Base-by-base conservation (phyloP, 345 rosid species). In the Durio zibethinus region DNA sequence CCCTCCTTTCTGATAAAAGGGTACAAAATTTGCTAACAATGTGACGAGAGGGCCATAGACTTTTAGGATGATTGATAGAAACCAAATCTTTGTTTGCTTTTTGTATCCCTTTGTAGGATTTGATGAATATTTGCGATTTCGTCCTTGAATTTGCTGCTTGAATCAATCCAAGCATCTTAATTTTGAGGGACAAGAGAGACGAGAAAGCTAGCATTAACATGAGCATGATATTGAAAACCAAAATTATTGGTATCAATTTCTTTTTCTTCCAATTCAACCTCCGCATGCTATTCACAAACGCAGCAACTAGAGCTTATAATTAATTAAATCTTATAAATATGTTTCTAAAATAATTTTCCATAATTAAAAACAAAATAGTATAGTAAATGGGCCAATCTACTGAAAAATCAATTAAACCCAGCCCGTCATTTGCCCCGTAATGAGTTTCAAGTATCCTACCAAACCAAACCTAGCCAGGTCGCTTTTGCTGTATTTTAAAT, bases 21-120 rank as follows among this genome's bases (percentile, higher is more conserved):
- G 56, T 11, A 12, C 67, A 53, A 54, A 54, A 18, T 66, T 73
- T 38, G 67, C 4, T 43, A 54, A 73, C 82, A 48, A 80, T 29
- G 76, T 43, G 76, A 75, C 64, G 68, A 76, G 57, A 69, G n/a
- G 54, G 33, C 2, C 6, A 29, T 2, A 0, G n/a, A 33, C 43
- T 42, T 63, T 69, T 70, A 29, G 38, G n/a, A 40, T 52, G 73
- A 59, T 53, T 74, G 77, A 33, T 33, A 25, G 14, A 23, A 52
- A 40, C 67, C 54, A 73, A 59, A 59, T 74, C 76, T 53, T 73
- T 35, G 47, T 54, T 73, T 54, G 63, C 63, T 35, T 73, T 73
- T 16, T 4, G 0, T 0, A 1, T 20, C 40, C 43, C 1, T 31
- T 40, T 56, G 16, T 36, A 7, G 65, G 64, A 33, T 54, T 73